phyloP scores from a whole-genome alignment of 2,329 filamentous ascomycete species.

The Endocalyx cinctus region DNA sequence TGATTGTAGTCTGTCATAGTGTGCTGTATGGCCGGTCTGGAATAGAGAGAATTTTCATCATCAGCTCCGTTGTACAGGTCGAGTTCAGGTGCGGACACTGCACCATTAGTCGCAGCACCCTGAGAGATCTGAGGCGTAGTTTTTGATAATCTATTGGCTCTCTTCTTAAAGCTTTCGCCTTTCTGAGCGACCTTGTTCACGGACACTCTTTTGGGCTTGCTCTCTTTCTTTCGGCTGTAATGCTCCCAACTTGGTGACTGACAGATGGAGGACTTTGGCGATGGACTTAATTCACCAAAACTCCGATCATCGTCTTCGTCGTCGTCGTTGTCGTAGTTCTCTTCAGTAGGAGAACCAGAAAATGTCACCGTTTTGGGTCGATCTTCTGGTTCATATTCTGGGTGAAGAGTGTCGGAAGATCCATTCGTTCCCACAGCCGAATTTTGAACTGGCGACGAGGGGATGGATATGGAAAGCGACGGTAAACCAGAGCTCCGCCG shows the following conservation, averaged over 20 bases:
- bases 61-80: conserved; percentile 14
- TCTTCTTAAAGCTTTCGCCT: conserved; percentile 33
- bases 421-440: conserved; percentile 14
- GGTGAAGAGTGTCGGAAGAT: conserved; percentile 10
- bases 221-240: conserved; percentile 48
- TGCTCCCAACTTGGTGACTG: conserved; percentile 61
- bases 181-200: conserved; percentile 36
- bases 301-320: conserved; percentile 35
- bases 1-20: too few species aligned
- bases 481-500: conserved; percentile 26
- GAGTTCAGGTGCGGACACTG: conserved; percentile 22
- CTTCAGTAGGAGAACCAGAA: too few species aligned
- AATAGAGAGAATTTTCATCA: conserved; percentile 12
- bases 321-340: conserved; percentile 27
- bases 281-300: too few species aligned
- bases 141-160: conserved; percentile 34
- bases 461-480: conserved; percentile 28
- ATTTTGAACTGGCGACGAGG: conserved; percentile 19
- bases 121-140: conserved; percentile 19
- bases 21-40: conserved; percentile 8
- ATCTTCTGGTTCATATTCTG: conserved; percentile 15
- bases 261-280: conserved; percentile 51
- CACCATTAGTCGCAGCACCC: conserved; percentile 16
- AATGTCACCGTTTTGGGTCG: conserved; percentile 38
- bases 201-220: conserved; percentile 41